A percentile compares a stretch with the other conserved stretches of the same genome.
Conservation (phyloP, 2,329 filamentous ascomycete species). For the Colletotrichum sp. region DNA sequence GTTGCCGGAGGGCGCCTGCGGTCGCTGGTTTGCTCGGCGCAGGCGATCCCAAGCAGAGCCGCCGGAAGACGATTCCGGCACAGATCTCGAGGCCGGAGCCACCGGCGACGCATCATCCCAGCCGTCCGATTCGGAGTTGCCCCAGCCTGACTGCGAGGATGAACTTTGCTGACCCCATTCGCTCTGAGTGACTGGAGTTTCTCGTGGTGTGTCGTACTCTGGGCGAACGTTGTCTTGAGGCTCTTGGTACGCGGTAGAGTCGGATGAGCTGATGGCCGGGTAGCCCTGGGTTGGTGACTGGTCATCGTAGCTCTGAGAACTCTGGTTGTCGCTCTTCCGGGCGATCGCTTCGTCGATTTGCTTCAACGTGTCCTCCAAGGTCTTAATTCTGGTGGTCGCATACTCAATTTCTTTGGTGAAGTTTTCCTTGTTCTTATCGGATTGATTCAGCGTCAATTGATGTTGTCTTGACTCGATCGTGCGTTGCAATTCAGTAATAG, state of each 20-base stretch:
- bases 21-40: constrained; percentile 37
- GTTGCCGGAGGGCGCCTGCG: background rate
- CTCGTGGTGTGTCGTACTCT: background rate
- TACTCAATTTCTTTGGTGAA: background rate
- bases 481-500: background rate
- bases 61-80: background rate
- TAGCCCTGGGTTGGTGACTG: background rate
- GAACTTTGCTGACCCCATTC: background rate
- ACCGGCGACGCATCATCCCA: constrained; percentile 48
- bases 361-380: background rate
- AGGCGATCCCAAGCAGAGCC: constrained; percentile 51
- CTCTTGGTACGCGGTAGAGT: background rate
- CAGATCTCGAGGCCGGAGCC: constrained; percentile 27
- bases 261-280: background rate
- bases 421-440: background rate
- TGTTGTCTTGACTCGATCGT: background rate
- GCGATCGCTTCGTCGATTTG: background rate
- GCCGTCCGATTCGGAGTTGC: constrained; percentile 11
- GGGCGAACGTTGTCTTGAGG: background rate
- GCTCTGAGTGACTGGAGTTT: background rate
- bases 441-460: background rate
- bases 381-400: background rate
- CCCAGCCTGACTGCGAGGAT: background rate
- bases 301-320: background rate
- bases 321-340: background rate